These are phyloP conservation scores for Carnegiea gigantea DNA, from an alignment of 179 eudicot species.

Conservation along the genomic window DNA sequence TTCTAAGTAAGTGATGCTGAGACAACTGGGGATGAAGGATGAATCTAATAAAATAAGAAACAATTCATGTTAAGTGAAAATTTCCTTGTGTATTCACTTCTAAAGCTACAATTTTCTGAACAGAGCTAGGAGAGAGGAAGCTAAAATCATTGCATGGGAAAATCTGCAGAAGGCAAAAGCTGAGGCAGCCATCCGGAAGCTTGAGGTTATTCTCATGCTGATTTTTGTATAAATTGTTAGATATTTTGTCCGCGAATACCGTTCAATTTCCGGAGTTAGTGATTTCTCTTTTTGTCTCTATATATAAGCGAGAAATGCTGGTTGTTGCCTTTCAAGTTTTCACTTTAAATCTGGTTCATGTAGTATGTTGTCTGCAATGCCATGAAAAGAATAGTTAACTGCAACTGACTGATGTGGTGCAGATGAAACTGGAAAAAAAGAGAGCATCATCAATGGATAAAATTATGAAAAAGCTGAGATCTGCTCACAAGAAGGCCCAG, in stretches of 20 bases:
- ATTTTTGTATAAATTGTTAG: not conserved
- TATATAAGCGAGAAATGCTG: not conserved
- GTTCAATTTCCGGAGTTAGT: not conserved
- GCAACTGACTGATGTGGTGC: conserved; percentile 29
- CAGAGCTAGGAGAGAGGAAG: conserved; percentile 81
- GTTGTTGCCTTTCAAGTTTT: not conserved
- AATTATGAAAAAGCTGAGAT: too few relatives aligned
- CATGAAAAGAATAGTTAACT: not conserved
- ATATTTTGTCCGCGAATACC: not conserved
- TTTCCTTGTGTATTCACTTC: not conserved
- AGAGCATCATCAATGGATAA: conserved; percentile 46
- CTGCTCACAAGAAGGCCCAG: too few relatives aligned
- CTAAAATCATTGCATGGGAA: conserved; percentile 91
- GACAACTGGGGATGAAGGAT: not conserved
- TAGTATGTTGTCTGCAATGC: not conserved
- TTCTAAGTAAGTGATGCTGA: conserved; percentile 53
- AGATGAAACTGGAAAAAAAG: conserved; percentile 97
- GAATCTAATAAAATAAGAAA: not conserved
- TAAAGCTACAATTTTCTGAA: not conserved
- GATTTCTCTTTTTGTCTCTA: not conserved
- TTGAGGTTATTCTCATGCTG: conserved; percentile 55
- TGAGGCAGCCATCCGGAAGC: conserved; percentile 79
- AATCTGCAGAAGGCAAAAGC: conserved; percentile 95
- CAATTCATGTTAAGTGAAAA: not conserved
- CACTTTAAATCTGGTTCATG: not conserved